Conservation (phyloP, 768 basidiomycete genomes). For the Pleurotus tuber-regium region DNA sequence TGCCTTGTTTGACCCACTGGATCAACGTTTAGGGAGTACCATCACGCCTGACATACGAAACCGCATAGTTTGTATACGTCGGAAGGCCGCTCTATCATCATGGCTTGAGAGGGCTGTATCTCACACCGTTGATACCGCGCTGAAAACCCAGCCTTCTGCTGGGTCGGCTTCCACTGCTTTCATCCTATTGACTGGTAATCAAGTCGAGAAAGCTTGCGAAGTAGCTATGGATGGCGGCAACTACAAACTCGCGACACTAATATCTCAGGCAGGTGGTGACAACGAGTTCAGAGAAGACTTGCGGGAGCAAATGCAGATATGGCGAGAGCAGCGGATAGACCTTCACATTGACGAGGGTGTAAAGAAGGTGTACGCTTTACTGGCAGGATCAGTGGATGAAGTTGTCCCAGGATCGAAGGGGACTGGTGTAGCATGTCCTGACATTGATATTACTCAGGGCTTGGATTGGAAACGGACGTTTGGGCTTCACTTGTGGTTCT, state of each 20-base stretch:
- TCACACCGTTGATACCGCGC: constrained; percentile 67
- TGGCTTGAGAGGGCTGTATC: constrained; percentile 83
- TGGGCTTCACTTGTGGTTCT: constrained; percentile 90
- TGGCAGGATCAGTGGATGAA: constrained; percentile 69
- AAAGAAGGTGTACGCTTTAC: constrained; percentile 78
- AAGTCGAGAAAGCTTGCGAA: constrained; percentile 80
- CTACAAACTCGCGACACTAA: constrained; percentile 82
- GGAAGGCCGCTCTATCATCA: constrained; percentile 75
- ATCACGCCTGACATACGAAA: constrained; percentile 62
- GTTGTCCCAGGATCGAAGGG: constrained; percentile 54
- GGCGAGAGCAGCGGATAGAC: constrained; percentile 78
- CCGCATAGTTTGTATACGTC: constrained; percentile 58
- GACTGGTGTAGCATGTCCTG: constrained; percentile 45
- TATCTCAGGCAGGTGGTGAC: constrained; percentile 85
- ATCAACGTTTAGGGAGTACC: constrained; percentile 53
- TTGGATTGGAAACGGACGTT: constrained; percentile 95
- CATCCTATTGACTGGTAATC: constrained; percentile 80
- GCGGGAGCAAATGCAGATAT: constrained; percentile 71
- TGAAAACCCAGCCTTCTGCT: constrained; percentile 46
- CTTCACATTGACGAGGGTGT: constrained; percentile 63
- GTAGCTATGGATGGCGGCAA: constrained; percentile 73
- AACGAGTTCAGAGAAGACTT: constrained; percentile 72
- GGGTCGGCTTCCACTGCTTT: constrained; percentile 59
- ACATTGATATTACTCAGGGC: constrained; percentile 62
- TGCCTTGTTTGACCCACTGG: constrained; percentile 85